Evolutionary conservation across 306 rosid species (phyloP), one percentile per base, ranked within the genome.

Genomic region (Cucumis hystrix): DNA sequence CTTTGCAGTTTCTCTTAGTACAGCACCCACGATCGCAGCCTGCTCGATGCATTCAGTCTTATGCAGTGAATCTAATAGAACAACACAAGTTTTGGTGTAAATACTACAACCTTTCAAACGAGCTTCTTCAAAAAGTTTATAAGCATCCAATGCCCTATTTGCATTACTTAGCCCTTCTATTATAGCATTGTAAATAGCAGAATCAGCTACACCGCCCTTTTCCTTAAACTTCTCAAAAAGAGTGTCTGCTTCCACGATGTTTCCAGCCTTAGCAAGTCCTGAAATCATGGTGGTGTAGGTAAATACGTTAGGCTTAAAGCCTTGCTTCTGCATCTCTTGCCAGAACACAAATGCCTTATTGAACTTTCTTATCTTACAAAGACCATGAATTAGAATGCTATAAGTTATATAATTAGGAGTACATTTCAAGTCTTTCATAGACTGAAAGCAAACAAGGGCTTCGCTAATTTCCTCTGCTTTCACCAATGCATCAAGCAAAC

Each of bases 261-360:
- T 95, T 81, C 98, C 97, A 58, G 91, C 96, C 79, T 75, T 90
- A 54, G 98, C 92, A 23, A 95, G 95, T 77, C 97, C 97, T 7
- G 91, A 81, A 75, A 95, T 95, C 97, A 95, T 95, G 85, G 90
- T 90, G 52, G 96, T 88, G 84, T 90, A 92, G 52, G 97, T 92
- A 79, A 87, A 73, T 55, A 87, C 83, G 75, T 95, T 90, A 56
- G 98, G 98, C 74, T 88, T 83, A 59, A 95, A 69, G 81, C 97
- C 97, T 54, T 86, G 82, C 80, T 92, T 95, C 90, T 88, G 90
- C 98, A 95, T 92, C 88, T 92, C 98, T 86, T 95, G 97, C 97
- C 98, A 95, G 86, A 86, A 95, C 49, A 95, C 96, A 69, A 90
- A 95, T 40, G 97, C 97, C 93, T 92, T 95, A 69, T 87, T 95